Evolutionary conservation across 345 rosid species (phyloP).

Genomic region (Rhodamnia rubescens): DNA sequence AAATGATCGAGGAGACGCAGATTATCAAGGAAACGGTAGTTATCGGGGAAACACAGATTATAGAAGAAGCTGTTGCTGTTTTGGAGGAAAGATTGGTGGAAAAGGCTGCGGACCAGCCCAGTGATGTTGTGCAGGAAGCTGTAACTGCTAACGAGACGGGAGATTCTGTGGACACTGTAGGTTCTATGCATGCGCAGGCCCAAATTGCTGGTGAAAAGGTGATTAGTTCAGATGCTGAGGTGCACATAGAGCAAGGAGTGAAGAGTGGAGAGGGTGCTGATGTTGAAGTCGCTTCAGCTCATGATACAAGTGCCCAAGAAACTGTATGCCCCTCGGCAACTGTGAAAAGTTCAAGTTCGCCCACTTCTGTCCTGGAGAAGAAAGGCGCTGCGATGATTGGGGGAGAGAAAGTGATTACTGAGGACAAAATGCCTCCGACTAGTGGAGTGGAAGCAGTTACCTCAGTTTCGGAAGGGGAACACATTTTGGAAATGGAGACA

Average conservation of each 20-base stretch:
- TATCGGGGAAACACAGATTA: neutral
- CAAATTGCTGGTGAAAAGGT: neutral
- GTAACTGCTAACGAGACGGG: neutral
- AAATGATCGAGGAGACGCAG: neutral
- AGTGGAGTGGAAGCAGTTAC: conserved; percentile 1
- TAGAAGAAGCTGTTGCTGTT: neutral
- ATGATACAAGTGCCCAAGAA: neutral
- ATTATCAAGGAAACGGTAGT: neutral
- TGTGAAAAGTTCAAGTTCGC: neutral
- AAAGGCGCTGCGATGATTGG: neutral
- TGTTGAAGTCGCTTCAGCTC: neutral
- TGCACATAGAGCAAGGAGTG: neutral
- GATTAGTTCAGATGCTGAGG: neutral
- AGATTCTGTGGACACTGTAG: neutral
- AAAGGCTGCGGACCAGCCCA: neutral
- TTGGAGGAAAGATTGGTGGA: neutral
- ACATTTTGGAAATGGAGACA: conserved; percentile 20
- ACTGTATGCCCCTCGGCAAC: neutral
- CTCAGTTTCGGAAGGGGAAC: conserved; percentile 1
- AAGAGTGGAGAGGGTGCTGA: neutral
- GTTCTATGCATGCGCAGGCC: neutral
- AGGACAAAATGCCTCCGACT: neutral
- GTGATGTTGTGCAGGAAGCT: neutral
- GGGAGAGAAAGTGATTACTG: conserved; percentile 19
- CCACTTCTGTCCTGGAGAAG: neutral